Evolutionary conservation across 495 filamentous ascomycete genomes (phyloP), one percentile per base, ranked within the genome.

Genomic region (Darksidea phi): DNA sequence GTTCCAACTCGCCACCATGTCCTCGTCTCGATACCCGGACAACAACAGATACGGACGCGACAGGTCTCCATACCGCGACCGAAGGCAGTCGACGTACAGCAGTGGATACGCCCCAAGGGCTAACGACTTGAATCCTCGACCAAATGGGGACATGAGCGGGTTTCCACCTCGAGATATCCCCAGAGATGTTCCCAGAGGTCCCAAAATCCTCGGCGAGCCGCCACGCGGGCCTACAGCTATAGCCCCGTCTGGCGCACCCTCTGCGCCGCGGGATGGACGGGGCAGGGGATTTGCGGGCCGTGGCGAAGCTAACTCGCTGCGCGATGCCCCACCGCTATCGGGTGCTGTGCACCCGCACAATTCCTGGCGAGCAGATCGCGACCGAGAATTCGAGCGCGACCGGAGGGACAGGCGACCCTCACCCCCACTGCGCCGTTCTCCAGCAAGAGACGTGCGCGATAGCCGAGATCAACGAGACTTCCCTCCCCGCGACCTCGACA

Each of bases 381-480:
- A 69, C 37, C 73, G 76, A 38, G 77, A 79, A 64, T 71, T 68
- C 3, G 67, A 65, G 26, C 15, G 59, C 34, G 58, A 73, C 49
- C 72, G 71, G 17, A 72, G 76, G 49, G 80, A 71, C 73, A 80
- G 67, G 36, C 46, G 66, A 20, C 69, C 68, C 54, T 84, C 83
- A 48, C 78, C 82, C 32, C 70, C 70, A 63, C 64, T 4, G 58
- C 70, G 25, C 25, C 71, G 51, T 37, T 64, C 49, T 20, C 56
- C 59, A 7, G 46, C 59, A 26, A 51, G 69, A 11, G 75, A 77
- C 28, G 37, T 48, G 7, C 64, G 74, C 6, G 75, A 78, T 47
- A 63, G 53, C 17, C 54, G 61, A 36, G 51, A 71, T 32, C 41
- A 43, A 20, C 13, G 41, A 20, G 41, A 43, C 15, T 43, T 43